These are phyloP conservation scores for Penicillium vulpinum DNA, from an alignment of 2,329 filamentous ascomycete genomes.

Conservation along the genomic window DNA sequence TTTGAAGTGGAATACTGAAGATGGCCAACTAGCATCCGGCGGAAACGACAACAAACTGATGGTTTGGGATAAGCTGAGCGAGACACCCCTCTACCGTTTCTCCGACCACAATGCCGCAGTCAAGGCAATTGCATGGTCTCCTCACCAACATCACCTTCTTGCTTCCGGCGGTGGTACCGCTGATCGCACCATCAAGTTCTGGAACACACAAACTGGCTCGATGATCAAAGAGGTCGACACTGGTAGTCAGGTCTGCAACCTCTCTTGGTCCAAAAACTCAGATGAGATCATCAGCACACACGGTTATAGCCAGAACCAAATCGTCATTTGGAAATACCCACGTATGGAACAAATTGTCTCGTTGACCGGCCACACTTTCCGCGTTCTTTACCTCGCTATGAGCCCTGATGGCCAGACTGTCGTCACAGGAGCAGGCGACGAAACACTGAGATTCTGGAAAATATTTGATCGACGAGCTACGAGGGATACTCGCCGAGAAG, in stretches of 20 bases:
- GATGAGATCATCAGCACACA: constrained; percentile 98
- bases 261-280: constrained; percentile 95
- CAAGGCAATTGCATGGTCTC: constrained; percentile 97
- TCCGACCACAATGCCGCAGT: constrained; percentile 93
- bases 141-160: constrained; percentile 90
- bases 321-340: constrained; percentile 99
- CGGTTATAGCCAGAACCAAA: constrained; percentile 96
- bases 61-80: constrained; percentile 96
- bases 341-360: constrained; percentile 97
- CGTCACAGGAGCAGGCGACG: constrained; percentile 93
- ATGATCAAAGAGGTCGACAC: constrained; percentile 89
- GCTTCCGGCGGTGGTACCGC: constrained; percentile 95
- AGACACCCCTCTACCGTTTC: constrained; percentile 90
- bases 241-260: constrained; percentile 96
- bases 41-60: constrained; percentile 99
- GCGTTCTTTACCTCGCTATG: constrained; percentile 95
- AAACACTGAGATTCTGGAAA: constrained; percentile 95
- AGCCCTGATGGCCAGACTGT: constrained; percentile 92
- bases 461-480: constrained; percentile 83
- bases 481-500: constrained; percentile 66
- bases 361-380: constrained; percentile 92
- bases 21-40: constrained; percentile 89
- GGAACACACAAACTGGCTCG: constrained; percentile 85
- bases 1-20: constrained; percentile 94
- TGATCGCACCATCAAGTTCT: constrained; percentile 95